These are phyloP conservation scores for Pseudonitzschia multiseries DNA, from an alignment of 108 stramenopile species.

Conservation along the genomic window DNA sequence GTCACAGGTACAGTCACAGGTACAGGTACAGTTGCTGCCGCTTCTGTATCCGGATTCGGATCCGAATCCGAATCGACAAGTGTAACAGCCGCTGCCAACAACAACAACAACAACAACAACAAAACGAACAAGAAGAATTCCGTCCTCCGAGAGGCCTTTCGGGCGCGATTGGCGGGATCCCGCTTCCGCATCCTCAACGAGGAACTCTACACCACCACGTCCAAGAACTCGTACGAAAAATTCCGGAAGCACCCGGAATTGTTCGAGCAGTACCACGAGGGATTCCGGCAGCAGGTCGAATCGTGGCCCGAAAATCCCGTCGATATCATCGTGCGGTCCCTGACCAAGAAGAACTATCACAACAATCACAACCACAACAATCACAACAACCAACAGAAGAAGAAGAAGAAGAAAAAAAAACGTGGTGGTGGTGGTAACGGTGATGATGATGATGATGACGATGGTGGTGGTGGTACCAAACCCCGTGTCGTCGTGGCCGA, in stretches of 20 bases:
- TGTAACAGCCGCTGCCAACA: not conserved
- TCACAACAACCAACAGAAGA: constrained; percentile 2
- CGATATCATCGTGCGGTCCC: constrained; percentile 83
- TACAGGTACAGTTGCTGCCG: not conserved
- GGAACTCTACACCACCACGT: constrained; percentile 91
- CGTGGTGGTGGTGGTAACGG: too few relatives aligned
- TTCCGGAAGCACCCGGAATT: constrained; percentile 89
- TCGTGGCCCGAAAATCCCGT: constrained; percentile 97
- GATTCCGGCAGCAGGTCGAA: constrained; percentile 94
- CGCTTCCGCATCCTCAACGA: constrained; percentile 98
- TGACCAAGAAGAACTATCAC: not conserved
- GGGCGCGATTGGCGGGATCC: constrained; percentile 86
- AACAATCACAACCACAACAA: not conserved
- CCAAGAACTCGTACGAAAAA: constrained; percentile 65
- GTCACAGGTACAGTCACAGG: not conserved
- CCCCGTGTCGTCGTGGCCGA: constrained; percentile 80
- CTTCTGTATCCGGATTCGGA: too few relatives aligned
- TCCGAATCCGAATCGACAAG: too few relatives aligned
- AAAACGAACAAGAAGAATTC: constrained; percentile 5
- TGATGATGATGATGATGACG: too few relatives aligned
- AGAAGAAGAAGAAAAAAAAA: constrained; percentile 4
- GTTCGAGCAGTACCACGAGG: constrained; percentile 96
- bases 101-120: not conserved
- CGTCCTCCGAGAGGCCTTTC: constrained; percentile 44
- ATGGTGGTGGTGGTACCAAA: too few relatives aligned